Percentiles rank a stretch among this genome's conserved stretches.
Evolutionary conservation across 2,329 filamentous ascomycete species (phyloP).

Genomic region (Fusarium paranaense): DNA sequence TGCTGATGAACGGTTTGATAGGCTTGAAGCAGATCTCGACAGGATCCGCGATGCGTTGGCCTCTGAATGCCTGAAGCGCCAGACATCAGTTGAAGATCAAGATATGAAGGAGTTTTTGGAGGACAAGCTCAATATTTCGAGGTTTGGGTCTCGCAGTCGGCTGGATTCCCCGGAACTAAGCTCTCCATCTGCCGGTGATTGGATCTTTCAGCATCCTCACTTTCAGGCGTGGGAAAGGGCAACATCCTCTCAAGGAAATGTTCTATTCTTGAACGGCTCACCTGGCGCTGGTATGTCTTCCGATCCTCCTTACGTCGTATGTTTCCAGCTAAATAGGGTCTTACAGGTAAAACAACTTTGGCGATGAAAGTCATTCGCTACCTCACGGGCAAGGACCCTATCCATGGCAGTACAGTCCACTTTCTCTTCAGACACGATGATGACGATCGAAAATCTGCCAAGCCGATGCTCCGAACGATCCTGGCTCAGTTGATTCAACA

Average conservation of each 20-base stretch:
- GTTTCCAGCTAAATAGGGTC: background rate
- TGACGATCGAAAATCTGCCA: background rate
- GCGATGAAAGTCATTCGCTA: conserved; percentile 3
- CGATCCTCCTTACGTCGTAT: background rate
- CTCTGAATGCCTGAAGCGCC: fast-evolving
- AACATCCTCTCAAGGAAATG: background rate
- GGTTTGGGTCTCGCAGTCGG: fast-evolving
- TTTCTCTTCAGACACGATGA: conserved; percentile 20
- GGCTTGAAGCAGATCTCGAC: fast-evolving
- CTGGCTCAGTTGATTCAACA: conserved; percentile 3
- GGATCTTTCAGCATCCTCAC: conserved; percentile 5
- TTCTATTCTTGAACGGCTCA: conserved; percentile 22
- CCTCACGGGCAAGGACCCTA: background rate
- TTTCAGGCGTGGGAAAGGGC: conserved; percentile 7
- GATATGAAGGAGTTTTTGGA: background rate
- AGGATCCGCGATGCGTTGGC: fast-evolving
- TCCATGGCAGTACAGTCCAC: background rate
- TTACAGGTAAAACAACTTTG: conserved; percentile 22
- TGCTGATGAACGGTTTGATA: fast-evolving
- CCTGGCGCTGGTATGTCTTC: conserved; percentile 14
- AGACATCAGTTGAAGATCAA: fast-evolving
- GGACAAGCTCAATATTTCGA: fast-evolving
- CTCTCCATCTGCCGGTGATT: conserved; percentile 7
- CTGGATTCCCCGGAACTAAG: fast-evolving
- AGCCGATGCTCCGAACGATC: background rate